Evolutionary conservation across 257 asterid species (phyloP), one percentile per base, ranked within the genome.

Genomic region (Plantago elongata): DNA sequence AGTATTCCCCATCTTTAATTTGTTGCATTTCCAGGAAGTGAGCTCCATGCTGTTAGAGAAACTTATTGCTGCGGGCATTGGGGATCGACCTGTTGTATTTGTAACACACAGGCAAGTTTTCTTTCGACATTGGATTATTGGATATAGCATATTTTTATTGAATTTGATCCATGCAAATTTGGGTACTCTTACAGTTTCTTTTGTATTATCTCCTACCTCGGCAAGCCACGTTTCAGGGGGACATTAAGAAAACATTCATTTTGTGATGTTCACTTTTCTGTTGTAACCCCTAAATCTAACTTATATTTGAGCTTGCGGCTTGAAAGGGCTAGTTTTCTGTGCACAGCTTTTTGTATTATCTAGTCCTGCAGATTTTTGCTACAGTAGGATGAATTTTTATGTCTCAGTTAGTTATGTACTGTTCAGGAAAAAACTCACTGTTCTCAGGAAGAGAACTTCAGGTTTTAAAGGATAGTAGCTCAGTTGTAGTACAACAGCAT

Each of bases 51-150:
- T 93, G 69, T 77, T 93, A 60, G 90, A 89, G 60, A 89, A 85
- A 83, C 94, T 93, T 67, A 75, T 84, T 65, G 81, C 84, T 71
- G 97, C 97, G 46, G 99, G 97, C 56, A 93, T 93, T 74, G 99
- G 99, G 57, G 87, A 87, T 71, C 89, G 97, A 14, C 99, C 97
- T 0, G 97, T 93, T 62, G 81, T 93, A 62, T 93, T 89, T 72
- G 84, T 93, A 51, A 87, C 99, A 16, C 97, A 93, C 76, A 93
- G 99, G 99, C 75, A 58, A 76, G 87, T 70, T 54, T 61, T n/a
- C 57, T 42, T 59, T 17, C 56, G 62, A 49, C 54, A 27, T 46
- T 66, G 60, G 16, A 10, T 60, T 49, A 29, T 46, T 66, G 60
- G 16, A 10, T 60, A 22, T 7, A 9, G 4, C 57, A 1, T 18